A percentile compares a stretch with the other conserved stretches of the same genome.
These are phyloP conservation scores for Blastobotrys muscicola DNA, from an alignment of 805 yeast species.

Conservation along the genomic window DNA sequence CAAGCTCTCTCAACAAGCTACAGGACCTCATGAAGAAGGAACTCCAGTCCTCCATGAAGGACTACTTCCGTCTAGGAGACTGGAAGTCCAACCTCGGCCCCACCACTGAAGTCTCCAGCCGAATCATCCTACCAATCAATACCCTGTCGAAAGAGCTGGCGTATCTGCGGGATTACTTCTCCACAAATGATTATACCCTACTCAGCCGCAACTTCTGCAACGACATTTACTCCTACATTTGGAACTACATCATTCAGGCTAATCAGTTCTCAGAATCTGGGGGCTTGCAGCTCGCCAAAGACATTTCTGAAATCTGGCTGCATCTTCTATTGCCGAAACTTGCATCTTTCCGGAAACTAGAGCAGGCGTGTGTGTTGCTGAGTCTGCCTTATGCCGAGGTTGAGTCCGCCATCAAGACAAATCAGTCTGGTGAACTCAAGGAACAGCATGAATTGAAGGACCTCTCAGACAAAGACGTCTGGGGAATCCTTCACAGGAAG, in stretches of 20 bases:
- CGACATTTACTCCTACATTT: conserved; percentile 30
- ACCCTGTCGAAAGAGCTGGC: conserved; percentile 23
- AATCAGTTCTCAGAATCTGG: conserved; percentile 30
- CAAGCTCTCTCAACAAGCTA: conserved; percentile 2
- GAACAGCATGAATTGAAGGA: too few species aligned
- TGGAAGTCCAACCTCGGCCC: conserved; percentile 21
- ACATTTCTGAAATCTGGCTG: conserved; percentile 27
- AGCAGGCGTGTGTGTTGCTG: conserved; percentile 4
- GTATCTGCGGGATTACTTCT: conserved; percentile 26
- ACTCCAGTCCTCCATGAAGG: conserved; percentile 30
- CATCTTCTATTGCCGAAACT: conserved; percentile 10
- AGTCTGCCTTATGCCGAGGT: background rate
- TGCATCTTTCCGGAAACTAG: conserved; percentile 3
- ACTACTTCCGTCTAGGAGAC: conserved; percentile 26
- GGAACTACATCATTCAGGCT: conserved; percentile 31
- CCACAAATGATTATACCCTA: conserved; percentile 24
- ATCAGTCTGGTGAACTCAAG: too few species aligned
- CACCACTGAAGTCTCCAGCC: conserved; percentile 13
- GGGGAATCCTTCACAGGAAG: too few species aligned
- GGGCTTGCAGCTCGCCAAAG: conserved; percentile 28
- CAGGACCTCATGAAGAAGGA: conserved; percentile 28
- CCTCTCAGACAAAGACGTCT: too few species aligned
- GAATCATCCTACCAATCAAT: conserved; percentile 22
- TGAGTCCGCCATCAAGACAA: too few species aligned
- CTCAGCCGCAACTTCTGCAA: conserved; percentile 22